phyloP scores from a whole-genome alignment of 1,284 basidiomycete species.

The Wolfiporia cocos region DNA sequence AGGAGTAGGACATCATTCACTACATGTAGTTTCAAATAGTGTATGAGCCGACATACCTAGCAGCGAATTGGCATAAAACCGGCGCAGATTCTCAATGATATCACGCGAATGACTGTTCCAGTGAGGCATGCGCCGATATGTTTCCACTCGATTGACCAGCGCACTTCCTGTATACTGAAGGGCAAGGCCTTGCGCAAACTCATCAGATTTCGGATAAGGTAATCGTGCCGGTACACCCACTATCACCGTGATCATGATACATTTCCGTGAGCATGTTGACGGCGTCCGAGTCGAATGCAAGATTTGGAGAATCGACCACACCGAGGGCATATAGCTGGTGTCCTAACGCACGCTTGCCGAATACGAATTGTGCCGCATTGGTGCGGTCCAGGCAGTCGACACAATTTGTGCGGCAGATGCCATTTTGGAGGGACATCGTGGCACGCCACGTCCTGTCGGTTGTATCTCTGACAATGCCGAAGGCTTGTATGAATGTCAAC shows the following conservation, averaged over 20 bases:
- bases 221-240: conserved; percentile 37
- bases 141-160: conserved; percentile 95
- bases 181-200: conserved; percentile 64
- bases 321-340: conserved; percentile 97
- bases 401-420: conserved; percentile 87
- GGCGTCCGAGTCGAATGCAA: conserved; percentile 93
- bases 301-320: conserved; percentile 75
- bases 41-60: conserved; percentile 45
- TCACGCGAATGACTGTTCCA: conserved; percentile 99
- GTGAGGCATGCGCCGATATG: conserved; percentile 91
- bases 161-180: conserved; percentile 97
- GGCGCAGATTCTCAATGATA: conserved; percentile 92
- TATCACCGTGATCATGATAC: conserved; percentile 97
- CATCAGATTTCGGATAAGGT: no score
- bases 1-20: neutral
- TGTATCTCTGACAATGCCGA: no score
- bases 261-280: conserved; percentile 98
- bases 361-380: conserved; percentile 97
- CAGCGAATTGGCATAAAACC: conserved; percentile 95
- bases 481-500: neutral
- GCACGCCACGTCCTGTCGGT: conserved; percentile 47
- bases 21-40: neutral
- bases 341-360: conserved; percentile 92
- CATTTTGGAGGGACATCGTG: conserved; percentile 82
- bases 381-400: conserved; percentile 98